Evolutionary conservation across 495 filamentous ascomycete species (phyloP).

Genomic region (Penicillium argentinense): DNA sequence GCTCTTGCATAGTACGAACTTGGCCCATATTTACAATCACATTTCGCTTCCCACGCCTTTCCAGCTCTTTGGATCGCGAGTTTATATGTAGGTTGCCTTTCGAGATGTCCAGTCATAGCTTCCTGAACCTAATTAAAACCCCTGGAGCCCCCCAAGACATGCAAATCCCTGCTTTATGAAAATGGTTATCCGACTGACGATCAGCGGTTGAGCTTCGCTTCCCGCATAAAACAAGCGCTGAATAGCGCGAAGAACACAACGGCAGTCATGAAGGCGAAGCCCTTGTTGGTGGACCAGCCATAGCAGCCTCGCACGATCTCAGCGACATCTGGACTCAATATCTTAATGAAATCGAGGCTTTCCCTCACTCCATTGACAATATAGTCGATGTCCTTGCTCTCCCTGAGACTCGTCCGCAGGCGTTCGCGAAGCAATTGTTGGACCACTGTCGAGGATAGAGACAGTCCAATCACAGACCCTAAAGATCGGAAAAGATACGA

Average conservation of each 20-base stretch:
- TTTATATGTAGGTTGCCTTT: too few species aligned
- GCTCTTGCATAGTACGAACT: too few species aligned
- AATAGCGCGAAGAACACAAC: constrained; percentile 48
- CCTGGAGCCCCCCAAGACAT: too few species aligned
- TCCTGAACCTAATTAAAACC: background rate
- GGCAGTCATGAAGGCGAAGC: constrained; percentile 45
- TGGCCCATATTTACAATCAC: too few species aligned
- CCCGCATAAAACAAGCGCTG: constrained; percentile 45
- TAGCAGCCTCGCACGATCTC: constrained; percentile 70
- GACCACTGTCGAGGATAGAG: constrained; percentile 67
- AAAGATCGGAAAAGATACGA: constrained; percentile 84
- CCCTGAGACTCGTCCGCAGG: constrained; percentile 52
- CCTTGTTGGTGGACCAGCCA: constrained; percentile 50
- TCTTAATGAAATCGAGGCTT: constrained; percentile 70
- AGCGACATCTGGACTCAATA: constrained; percentile 60
- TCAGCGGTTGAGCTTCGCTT: constrained; percentile 40
- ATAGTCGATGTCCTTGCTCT: constrained; percentile 60
- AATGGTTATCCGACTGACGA: background rate
- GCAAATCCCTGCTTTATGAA: too few species aligned
- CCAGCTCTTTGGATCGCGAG: too few species aligned
- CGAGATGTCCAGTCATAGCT: too few species aligned
- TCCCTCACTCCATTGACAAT: constrained; percentile 73
- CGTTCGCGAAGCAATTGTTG: constrained; percentile 66
- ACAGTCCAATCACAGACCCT: constrained; percentile 74
- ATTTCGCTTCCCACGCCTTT: too few species aligned